Evolutionary conservation across 257 asterid species (phyloP).

Genomic region (Galeopsis tetrahit): DNA sequence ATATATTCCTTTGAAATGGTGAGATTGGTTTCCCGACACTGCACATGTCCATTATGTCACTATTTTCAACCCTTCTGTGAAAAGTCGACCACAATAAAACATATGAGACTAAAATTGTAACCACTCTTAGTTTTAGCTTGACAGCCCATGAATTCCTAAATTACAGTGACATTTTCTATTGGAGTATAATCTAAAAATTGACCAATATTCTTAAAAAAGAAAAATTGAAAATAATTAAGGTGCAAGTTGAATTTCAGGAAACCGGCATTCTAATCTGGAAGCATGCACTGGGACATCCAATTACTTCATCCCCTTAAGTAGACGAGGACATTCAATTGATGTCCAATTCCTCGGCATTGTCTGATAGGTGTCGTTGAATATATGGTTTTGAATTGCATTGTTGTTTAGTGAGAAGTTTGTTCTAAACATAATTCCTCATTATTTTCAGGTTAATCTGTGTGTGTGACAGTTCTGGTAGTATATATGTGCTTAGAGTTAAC

Average conservation of each 20-base stretch:
- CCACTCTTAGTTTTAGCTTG: not conserved
- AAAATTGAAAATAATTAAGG: not conserved
- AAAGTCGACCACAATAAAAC: conserved; percentile 12
- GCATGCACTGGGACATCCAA: conserved; percentile 64
- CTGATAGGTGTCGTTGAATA: conserved; percentile 51
- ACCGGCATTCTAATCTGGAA: conserved; percentile 76
- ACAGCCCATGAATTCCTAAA: not conserved
- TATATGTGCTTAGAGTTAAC: conserved; percentile 55
- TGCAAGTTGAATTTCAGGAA: conserved; percentile 47
- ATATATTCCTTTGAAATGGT: conserved; percentile 82
- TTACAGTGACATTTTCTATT: not conserved
- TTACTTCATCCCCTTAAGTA: conserved; percentile 79
- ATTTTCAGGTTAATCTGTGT: conserved; percentile 71
- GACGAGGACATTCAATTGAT: conserved; percentile 62
- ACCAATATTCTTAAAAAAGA: not conserved
- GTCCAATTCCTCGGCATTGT: conserved; percentile 38
- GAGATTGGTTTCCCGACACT: conserved; percentile 28
- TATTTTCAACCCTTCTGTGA: not conserved
- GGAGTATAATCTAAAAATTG: not conserved
- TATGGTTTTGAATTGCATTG: conserved; percentile 7
- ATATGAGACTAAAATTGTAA: not conserved
- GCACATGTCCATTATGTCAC: not conserved
- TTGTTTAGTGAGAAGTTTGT: conserved; percentile 5
- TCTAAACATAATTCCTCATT: conserved; percentile 11
- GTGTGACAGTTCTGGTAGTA: conserved; percentile 77